phyloP scores from a whole-genome alignment of 305 asterid genomes.

The Solanum hybrid region DNA sequence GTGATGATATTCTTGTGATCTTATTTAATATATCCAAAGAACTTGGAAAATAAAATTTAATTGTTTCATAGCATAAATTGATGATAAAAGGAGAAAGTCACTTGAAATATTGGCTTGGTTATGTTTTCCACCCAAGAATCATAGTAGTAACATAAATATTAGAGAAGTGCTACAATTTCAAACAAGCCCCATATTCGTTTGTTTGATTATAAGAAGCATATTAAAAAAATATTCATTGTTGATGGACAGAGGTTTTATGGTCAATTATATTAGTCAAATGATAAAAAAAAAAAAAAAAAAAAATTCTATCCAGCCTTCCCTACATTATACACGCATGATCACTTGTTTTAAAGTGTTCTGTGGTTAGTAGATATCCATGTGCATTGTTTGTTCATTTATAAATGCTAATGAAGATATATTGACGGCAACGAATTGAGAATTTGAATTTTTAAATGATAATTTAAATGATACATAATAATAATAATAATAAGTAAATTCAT shows the following conservation, averaged over 20 bases:
- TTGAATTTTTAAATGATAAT: background rate
- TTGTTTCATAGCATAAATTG: background rate
- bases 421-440: background rate
- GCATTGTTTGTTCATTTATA: background rate
- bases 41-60: background rate
- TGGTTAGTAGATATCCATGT: background rate
- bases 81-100: background rate
- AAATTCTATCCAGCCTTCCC: no score
- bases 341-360: background rate
- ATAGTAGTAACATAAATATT: background rate
- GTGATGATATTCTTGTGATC: background rate
- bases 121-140: background rate
- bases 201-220: background rate
- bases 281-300: no score
- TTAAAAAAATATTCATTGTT: background rate
- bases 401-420: background rate
- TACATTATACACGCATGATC: background rate
- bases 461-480: no score
- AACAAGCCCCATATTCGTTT: background rate
- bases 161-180: background rate
- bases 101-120: background rate
- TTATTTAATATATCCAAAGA: background rate
- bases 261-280: background rate
- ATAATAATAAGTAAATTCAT: background rate
- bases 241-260: background rate